phyloP scores from a whole-genome alignment of 768 basidiomycete species.

The Suillus variegatus region DNA sequence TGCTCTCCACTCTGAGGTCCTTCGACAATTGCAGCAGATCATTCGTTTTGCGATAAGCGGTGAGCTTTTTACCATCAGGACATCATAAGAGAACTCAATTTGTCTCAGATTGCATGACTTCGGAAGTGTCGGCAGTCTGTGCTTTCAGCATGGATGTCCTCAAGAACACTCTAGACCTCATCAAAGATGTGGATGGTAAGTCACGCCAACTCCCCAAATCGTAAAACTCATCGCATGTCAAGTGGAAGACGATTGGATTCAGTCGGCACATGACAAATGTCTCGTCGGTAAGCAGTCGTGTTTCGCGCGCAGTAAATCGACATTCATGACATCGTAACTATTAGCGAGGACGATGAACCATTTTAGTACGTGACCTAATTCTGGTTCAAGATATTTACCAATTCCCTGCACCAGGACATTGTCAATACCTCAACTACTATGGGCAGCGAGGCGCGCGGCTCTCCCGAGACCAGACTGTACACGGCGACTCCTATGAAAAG shows the following conservation, averaged over 20 bases:
- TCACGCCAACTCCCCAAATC: not conserved
- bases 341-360: conserved; percentile 45
- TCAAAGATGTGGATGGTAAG: conserved; percentile 7
- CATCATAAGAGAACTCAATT: not conserved
- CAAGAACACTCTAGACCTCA: not conserved
- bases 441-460: conserved; percentile 49
- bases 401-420: conserved; percentile 20
- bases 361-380: conserved; percentile 35
- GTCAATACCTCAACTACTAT: conserved; percentile 44
- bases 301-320: not conserved
- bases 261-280: conserved; percentile 2
- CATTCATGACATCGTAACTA: not conserved
- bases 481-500: conserved; percentile 12
- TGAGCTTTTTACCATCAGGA: conserved; percentile 15
- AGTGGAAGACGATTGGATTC: not conserved
- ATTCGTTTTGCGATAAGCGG: conserved; percentile 37
- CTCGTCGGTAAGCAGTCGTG: not conserved
- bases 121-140: conserved; percentile 14
- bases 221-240: not conserved
- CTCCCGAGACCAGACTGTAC: conserved; percentile 42
- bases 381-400: not conserved
- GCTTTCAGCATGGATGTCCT: conserved; percentile 14
- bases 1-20: conserved; percentile 7
- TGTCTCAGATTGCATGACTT: conserved; percentile 30
- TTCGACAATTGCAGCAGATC: conserved; percentile 38